These are phyloP conservation scores for Pichia sp. DNA, from an alignment of 1,139 yeast species.

Conservation along the genomic window DNA sequence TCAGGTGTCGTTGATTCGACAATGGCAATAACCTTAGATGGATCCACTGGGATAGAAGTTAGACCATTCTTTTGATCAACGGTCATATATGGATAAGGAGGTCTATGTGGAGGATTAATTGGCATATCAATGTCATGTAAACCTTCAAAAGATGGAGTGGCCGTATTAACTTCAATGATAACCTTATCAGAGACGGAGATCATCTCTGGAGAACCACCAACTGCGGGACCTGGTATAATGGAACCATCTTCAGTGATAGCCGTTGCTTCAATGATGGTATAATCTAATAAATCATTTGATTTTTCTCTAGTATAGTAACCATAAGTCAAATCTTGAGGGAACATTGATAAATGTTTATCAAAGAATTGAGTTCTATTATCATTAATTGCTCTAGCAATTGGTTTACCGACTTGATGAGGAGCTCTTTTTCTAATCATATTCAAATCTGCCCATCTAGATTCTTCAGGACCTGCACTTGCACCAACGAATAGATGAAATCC, in stretches of 20 bases:
- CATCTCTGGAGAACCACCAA: conserved; percentile 95
- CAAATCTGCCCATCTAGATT: conserved; percentile 87
- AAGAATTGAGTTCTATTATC: conserved; percentile 81
- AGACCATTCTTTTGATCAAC: conserved; percentile 70
- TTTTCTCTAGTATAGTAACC: conserved; percentile 81
- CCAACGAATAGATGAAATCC: conserved; percentile 92
- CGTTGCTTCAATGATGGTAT: conserved; percentile 90
- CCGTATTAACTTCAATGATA: conserved; percentile 88
- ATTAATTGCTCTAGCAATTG: conserved; percentile 85
- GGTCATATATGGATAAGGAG: conserved; percentile 77
- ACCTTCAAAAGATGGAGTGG: conserved; percentile 92
- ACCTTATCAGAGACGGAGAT: conserved; percentile 76
- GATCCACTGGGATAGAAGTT: conserved; percentile 77
- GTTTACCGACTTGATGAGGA: conserved; percentile 98
- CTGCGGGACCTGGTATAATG: conserved; percentile 95
- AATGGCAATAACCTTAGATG: conserved; percentile 80
- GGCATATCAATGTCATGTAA: conserved; percentile 95
- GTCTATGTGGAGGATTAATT: conserved; percentile 78
- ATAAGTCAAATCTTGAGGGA: conserved; percentile 93
- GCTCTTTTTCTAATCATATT: conserved; percentile 84
- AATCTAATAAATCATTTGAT: conserved; percentile 58
- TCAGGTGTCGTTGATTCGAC: conserved; percentile 77
- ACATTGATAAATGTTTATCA: conserved; percentile 96
- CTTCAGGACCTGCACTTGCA: conserved; percentile 97
- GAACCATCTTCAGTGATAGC: conserved; percentile 94